Conservation (phyloP, 805 yeast species). For the Cyberlindnera veronae region DNA sequence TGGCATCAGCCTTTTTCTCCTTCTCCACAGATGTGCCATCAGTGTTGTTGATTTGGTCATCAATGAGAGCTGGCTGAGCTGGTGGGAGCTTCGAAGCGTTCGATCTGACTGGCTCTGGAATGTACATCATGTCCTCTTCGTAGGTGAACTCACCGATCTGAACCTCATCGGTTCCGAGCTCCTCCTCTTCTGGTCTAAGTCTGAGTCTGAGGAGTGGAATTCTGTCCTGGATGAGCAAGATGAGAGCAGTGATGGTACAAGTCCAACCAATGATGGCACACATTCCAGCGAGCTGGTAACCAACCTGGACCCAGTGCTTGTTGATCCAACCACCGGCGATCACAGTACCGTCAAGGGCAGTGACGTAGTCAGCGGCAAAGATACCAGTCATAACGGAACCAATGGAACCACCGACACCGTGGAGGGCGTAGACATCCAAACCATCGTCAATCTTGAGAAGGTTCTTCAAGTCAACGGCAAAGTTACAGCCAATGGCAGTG, state of each 20-base stretch:
- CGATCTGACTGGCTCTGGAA: conserved; percentile 79
- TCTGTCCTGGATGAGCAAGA: conserved; percentile 63
- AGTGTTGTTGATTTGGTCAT: conserved; percentile 33
- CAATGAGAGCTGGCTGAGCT: conserved; percentile 29
- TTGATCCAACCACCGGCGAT: conserved; percentile 87
- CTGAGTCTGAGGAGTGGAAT: conserved; percentile 81
- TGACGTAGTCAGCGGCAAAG: conserved; percentile 88
- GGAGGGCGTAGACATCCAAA: conserved; percentile 89
- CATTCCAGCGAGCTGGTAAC: conserved; percentile 83
- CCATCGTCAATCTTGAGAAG: conserved; percentile 84
- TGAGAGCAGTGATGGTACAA: conserved; percentile 63
- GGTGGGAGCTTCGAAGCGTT: conserved; percentile 31
- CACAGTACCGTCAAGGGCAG: conserved; percentile 72
- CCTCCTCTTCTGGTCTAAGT: conserved; percentile 82
- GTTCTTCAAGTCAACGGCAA: conserved; percentile 77
- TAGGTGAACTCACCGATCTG: conserved; percentile 90
- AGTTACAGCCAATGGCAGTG: conserved; percentile 75
- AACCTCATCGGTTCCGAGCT: conserved; percentile 80
- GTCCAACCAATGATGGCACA: conserved; percentile 73
- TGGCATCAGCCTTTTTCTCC: conserved; percentile 13
- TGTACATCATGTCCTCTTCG: conserved; percentile 58
- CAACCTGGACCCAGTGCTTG: conserved; percentile 78
- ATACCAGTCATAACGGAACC: conserved; percentile 87
- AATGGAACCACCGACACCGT: conserved; percentile 88
- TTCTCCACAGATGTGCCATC: conserved; percentile 17